These are phyloP conservation scores for Scheffersomyces ergatensis DNA, from an alignment of 805 yeast species.

Conservation along the genomic window DNA sequence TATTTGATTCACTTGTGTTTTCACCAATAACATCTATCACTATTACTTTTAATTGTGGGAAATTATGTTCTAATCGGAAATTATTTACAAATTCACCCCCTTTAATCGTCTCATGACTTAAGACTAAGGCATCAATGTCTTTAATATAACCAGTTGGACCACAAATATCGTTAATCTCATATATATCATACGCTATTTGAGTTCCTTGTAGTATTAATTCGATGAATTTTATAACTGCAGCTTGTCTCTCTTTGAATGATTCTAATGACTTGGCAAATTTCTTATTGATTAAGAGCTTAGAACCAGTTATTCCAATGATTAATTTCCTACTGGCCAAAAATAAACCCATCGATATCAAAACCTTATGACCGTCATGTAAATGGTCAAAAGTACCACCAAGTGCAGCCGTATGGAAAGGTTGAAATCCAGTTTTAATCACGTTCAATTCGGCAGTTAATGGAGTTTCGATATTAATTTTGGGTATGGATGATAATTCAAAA, in stretches of 20 bases:
- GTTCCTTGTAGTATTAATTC: conserved; percentile 40
- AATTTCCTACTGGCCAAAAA: conserved; percentile 54
- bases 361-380: conserved; percentile 91
- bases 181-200: conserved; percentile 44
- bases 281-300: conserved; percentile 68
- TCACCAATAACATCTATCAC: conserved; percentile 61
- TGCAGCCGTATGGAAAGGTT: conserved; percentile 40
- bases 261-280: conserved; percentile 68
- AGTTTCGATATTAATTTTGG: background rate
- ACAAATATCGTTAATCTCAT: conserved; percentile 77
- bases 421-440: background rate
- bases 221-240: conserved; percentile 49
- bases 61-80: conserved; percentile 55
- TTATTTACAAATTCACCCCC: conserved; percentile 78
- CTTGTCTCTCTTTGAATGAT: conserved; percentile 49
- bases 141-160: conserved; percentile 86
- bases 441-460: background rate
- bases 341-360: conserved; percentile 69
- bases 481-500: background rate
- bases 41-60: conserved; percentile 43
- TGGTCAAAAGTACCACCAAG: conserved; percentile 98
- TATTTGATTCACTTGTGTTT: conserved; percentile 33
- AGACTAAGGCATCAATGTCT: conserved; percentile 74
- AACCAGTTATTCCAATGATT: conserved; percentile 84
- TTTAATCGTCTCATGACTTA: conserved; percentile 72